These are phyloP conservation scores for Lipomyces yarrowii DNA, from an alignment of 1,139 yeast species.

Conservation along the genomic window DNA sequence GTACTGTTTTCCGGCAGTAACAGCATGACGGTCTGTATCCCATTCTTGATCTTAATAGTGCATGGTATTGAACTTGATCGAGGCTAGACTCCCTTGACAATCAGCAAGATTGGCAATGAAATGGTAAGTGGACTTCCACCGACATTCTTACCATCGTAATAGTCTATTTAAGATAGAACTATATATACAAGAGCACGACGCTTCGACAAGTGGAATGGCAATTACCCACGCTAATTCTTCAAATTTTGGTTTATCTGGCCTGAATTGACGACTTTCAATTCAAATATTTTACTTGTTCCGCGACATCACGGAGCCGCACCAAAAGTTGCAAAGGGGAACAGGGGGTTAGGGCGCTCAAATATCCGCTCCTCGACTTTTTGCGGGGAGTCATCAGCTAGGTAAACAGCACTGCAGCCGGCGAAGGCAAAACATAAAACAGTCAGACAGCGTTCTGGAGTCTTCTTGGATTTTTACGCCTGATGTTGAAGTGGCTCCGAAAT, in stretches of 20 bases:
- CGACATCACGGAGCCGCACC: too few relatives aligned
- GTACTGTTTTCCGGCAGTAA: conserved; percentile 14
- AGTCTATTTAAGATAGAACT: neutral
- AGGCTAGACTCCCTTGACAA: neutral
- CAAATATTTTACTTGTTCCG: too few relatives aligned
- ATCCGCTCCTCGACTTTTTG: too few relatives aligned
- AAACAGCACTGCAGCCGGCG: neutral
- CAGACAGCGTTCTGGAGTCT: neutral
- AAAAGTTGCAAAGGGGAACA: too few relatives aligned
- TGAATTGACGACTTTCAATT: too few relatives aligned
- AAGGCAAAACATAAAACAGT: neutral
- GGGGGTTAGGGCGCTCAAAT: neutral
- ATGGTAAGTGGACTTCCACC: neutral
- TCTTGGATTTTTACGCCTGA: neutral
- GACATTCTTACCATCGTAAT: neutral
- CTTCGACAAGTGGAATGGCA: neutral
- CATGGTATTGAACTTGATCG: conserved; percentile 2
- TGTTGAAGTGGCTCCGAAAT: conserved; percentile 3
- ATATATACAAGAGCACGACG: neutral
- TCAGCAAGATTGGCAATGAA: neutral
- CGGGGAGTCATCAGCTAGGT: neutral
- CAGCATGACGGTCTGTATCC: conserved; percentile 20
- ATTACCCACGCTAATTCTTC: neutral
- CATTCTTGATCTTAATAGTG: conserved; percentile 24
- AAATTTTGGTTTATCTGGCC: too few relatives aligned